A percentile compares a stretch with the other conserved stretches of the same genome.
Evolutionary conservation across 352 stramenopile genomes (phyloP).

Genomic region (Phytophthora melonis): DNA sequence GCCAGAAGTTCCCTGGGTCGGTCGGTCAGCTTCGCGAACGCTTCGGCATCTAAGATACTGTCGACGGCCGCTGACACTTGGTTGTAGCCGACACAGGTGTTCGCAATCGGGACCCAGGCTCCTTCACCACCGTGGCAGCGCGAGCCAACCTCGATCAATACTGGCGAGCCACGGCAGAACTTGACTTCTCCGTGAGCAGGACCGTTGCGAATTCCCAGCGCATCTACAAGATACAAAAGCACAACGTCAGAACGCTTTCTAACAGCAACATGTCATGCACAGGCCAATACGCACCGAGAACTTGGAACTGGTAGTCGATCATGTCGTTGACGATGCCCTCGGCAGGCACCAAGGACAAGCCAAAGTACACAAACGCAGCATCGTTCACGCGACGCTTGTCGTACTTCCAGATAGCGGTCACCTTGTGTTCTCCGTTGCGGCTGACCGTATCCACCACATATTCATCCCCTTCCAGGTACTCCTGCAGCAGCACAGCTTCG

Average conservation of each 20-base stretch:
- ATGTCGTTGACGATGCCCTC: slow-evolving; percentile 77
- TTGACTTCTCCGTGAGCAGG: slow-evolving; percentile 88
- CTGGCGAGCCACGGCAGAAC: slow-evolving; percentile 85
- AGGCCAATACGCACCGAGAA: slow-evolving; percentile 50
- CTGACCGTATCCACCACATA: slow-evolving; percentile 97
- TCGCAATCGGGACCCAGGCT: slow-evolving; percentile 92
- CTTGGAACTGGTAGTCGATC: slow-evolving; percentile 87
- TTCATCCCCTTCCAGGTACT: slow-evolving; percentile 95
- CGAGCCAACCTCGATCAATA: slow-evolving; percentile 96
- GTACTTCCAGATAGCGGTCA: slow-evolving; percentile 97
- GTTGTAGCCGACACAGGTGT: slow-evolving; percentile 94
- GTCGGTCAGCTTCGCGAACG: slow-evolving; percentile 70
- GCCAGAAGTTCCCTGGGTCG: slow-evolving; percentile 76
- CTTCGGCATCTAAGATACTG: slow-evolving; percentile 69
- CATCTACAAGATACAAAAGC: slow-evolving; percentile 41
- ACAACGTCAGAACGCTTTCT: slow-evolving; percentile 4
- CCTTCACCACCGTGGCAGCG: slow-evolving; percentile 96
- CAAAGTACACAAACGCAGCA: slow-evolving; percentile 96
- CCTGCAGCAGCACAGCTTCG: slow-evolving; percentile 89
- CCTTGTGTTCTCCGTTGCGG: slow-evolving; percentile 94
- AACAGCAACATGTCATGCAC: background rate
- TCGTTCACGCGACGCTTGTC: slow-evolving; percentile 96
- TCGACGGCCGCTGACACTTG: slow-evolving; percentile 93
- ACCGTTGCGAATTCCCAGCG: slow-evolving; percentile 77
- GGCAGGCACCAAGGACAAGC: slow-evolving; percentile 77